Evolutionary conservation across 176 grass and related monocot genomes (phyloP), one percentile per base, ranked within the genome.

Genomic region (Coix lacrymajobi): DNA sequence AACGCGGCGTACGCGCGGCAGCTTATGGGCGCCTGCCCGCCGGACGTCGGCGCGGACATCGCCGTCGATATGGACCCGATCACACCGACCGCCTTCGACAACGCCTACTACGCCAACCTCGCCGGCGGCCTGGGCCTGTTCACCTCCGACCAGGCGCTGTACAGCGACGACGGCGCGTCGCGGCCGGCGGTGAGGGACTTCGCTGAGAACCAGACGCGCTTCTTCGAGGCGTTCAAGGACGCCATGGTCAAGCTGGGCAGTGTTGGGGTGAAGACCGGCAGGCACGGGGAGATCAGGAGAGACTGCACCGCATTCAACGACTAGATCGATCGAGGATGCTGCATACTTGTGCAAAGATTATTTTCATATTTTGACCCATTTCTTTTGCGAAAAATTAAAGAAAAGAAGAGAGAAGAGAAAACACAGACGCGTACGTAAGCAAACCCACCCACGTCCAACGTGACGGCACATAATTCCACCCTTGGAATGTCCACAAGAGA

Each of bases 171-270:
- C 32, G 43, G 14, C 1, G 66, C 77, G 20, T 82, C 90, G 24
- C 60, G 62, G 30, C 24, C 85, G 29, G 44, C 74, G 11, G 90
- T 92, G 11, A 3, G 60, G 52, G 60, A 29, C 3, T 92, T 94
- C 22, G 90, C 90, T 1, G 13, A 33, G 40, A 78, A 87, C 65
- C 90, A 90, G 79, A 78, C 24, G 5, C 45, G 39, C 3, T 97
- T 97, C 86, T 94, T 94, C 77, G 68, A 68, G 63, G 90, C 85
- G 40, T 97, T 97, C 75, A 82, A 76, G 60, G 20, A 41, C 29
- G 73, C 95, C 38, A 94, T 97, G 90, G 62, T 87, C 4, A 97
- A 94, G 76, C 85, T 97, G 1, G 88, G 92, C 8, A 76, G 84
- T 12, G 66, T 89, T 0, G 95, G 88, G 0, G 83, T 92, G 37